Evolutionary conservation across 1,284 basidiomycete genomes (phyloP).

Genomic region (Ganoderma meredithae): DNA sequence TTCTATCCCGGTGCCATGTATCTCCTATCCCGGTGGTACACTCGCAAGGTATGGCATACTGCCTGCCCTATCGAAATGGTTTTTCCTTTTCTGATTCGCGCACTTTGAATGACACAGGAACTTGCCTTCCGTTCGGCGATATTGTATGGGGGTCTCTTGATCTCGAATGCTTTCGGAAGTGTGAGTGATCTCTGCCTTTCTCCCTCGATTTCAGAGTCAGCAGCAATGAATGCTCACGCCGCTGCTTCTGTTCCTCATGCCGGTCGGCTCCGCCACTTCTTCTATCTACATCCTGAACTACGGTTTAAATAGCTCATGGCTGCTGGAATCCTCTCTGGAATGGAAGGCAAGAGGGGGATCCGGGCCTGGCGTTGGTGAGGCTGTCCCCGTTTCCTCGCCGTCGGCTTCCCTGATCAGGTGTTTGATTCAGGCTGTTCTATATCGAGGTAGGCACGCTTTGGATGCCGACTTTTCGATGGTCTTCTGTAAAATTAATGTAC

Average conservation of each 20-base stretch:
- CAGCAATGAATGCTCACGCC: not conserved
- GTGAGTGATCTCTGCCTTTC: conserved; percentile 45
- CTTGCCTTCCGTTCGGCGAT: conserved; percentile 74
- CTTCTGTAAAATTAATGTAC: not conserved
- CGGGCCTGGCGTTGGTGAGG: conserved; percentile 74
- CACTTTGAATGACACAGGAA: conserved; percentile 50
- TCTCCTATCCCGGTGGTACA: conserved; percentile 71
- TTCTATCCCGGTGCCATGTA: conserved; percentile 72
- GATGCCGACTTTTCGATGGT: not conserved
- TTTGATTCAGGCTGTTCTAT: conserved; percentile 58
- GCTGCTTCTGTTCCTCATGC: not conserved
- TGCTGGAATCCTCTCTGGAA: conserved; percentile 71
- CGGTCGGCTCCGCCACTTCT: not conserved
- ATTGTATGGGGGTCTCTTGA: conserved; percentile 71
- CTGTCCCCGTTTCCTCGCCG: conserved; percentile 4
- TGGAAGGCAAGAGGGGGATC: conserved; percentile 74
- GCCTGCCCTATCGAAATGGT: not conserved
- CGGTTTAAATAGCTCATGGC: conserved; percentile 58
- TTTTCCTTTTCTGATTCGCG: not conserved
- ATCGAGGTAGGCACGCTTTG: conserved; percentile 55
- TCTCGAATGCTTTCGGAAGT: conserved; percentile 80
- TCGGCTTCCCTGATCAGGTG: conserved; percentile 4
- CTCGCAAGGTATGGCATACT: conserved; percentile 54
- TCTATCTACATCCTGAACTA: not conserved
- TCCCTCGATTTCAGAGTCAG: not conserved